phyloP scores from a whole-genome alignment of 73 alveolate genomes.

The Paramecium biaurelia region DNA sequence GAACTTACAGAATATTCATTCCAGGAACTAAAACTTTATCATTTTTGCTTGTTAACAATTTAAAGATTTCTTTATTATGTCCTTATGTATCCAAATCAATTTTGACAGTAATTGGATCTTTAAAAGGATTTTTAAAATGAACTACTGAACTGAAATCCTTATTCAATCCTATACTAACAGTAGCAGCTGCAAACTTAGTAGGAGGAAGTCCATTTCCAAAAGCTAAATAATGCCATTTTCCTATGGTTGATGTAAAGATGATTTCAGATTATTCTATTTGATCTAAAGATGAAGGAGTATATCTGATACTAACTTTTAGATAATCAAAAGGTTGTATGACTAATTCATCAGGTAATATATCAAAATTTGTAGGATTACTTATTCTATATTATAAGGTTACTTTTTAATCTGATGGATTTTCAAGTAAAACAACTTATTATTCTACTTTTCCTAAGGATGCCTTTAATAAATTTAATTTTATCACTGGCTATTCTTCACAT shows the following conservation, averaged over 20 bases:
- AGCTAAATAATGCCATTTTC: conserved; percentile 95
- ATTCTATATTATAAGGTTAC: conserved; percentile 78
- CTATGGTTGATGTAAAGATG: conserved; percentile 86
- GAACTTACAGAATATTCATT: conserved; percentile 84
- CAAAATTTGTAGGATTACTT: conserved; percentile 90
- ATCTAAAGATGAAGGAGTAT: conserved; percentile 91
- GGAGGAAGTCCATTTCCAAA: conserved; percentile 98
- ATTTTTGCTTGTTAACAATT: conserved; percentile 78
- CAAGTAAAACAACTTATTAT: conserved; percentile 83
- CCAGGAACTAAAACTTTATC: conserved; percentile 91
- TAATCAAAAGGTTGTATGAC: conserved; percentile 85
- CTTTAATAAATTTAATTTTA: conserved; percentile 79
- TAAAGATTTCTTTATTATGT: conserved; percentile 80
- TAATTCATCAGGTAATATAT: conserved; percentile 95
- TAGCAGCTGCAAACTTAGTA: conserved; percentile 92
- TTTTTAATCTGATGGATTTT: conserved; percentile 96
- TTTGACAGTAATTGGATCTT: conserved; percentile 83
- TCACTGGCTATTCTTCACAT: conserved; percentile 91
- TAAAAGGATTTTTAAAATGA: conserved; percentile 96
- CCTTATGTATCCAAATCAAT: conserved; percentile 74
- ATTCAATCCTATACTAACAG: conserved; percentile 93
- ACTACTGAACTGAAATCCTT: conserved; percentile 92
- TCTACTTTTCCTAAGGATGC: conserved; percentile 97
- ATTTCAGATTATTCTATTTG: conserved; percentile 81
- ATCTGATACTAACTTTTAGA: conserved; percentile 81